Conservation (phyloP, 331 rosid genomes). For the Quercus lobata region DNA sequence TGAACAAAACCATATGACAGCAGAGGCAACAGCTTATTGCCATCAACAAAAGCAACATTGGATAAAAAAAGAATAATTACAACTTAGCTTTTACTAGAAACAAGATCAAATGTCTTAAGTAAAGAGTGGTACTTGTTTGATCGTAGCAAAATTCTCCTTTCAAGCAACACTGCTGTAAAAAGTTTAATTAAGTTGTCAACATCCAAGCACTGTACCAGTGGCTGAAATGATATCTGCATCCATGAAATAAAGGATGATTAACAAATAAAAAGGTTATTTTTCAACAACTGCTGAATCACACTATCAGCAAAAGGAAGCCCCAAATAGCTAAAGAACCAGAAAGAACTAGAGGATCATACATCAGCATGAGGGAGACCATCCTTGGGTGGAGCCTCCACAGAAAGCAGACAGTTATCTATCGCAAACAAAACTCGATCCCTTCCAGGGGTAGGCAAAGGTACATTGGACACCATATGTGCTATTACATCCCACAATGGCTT, state of each 20-base stretch:
- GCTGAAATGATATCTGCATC: conserved; percentile 95
- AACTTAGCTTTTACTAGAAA: conserved; percentile 8
- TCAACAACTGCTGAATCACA: neutral
- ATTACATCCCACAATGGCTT: conserved; percentile 94
- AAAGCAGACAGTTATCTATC: conserved; percentile 72
- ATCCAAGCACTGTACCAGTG: conserved; percentile 92
- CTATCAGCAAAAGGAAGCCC: neutral
- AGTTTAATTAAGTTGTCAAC: conserved; percentile 82
- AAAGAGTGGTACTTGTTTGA: conserved; percentile 77
- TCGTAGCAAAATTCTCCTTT: conserved; percentile 91
- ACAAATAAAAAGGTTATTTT: conserved; percentile 17
- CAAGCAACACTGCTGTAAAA: conserved; percentile 94
- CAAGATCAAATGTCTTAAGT: conserved; percentile 29
- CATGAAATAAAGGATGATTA: conserved; percentile 11
- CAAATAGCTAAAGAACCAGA: conserved; percentile 11
- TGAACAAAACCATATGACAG: neutral
- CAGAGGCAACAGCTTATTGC: conserved; percentile 8
- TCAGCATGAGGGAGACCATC: conserved; percentile 91
- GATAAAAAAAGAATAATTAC: conserved; percentile 9
- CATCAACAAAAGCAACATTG: conserved; percentile 12
- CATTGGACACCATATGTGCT: conserved; percentile 70
- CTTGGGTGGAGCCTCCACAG: conserved; percentile 91
- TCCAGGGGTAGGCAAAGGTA: conserved; percentile 93
- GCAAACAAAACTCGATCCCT: conserved; percentile 87
- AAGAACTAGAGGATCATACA: conserved; percentile 36